These are phyloP conservation scores for Nothophoma quercina DNA, from an alignment of 2,329 filamentous ascomycete genomes.

Conservation along the genomic window DNA sequence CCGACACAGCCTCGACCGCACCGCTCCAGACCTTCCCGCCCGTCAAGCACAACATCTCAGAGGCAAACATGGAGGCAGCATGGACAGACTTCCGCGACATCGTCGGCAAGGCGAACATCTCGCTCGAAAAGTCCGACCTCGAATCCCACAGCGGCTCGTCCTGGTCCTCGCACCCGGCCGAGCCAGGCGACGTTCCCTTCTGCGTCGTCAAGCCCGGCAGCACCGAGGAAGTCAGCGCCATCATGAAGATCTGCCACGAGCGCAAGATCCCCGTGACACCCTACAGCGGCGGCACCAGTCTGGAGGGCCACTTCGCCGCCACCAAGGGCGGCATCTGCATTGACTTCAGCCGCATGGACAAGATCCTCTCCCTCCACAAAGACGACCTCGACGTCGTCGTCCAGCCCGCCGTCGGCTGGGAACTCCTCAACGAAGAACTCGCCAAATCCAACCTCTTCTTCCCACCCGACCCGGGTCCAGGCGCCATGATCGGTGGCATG, in stretches of 20 bases:
- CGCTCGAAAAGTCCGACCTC: conserved; percentile 62
- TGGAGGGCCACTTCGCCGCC: conserved; percentile 88
- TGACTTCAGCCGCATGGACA: conserved; percentile 86
- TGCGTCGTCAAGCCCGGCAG: conserved; percentile 77
- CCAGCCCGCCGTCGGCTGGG: conserved; percentile 80
- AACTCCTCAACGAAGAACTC: conserved; percentile 81
- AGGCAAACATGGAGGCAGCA: conserved; percentile 67
- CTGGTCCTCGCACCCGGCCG: conserved; percentile 64
- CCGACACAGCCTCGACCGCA: conserved; percentile 63
- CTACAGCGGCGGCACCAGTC: conserved; percentile 85
- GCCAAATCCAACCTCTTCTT: conserved; percentile 80
- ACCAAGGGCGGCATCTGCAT: conserved; percentile 85
- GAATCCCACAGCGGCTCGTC: conserved; percentile 67
- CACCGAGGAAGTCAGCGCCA: conserved; percentile 82
- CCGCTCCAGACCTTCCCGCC: conserved; percentile 58
- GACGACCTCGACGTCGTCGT: conserved; percentile 67
- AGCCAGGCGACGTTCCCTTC: conserved; percentile 56
- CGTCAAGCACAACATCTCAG: conserved; percentile 63
- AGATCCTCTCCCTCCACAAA: conserved; percentile 78
- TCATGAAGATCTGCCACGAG: conserved; percentile 88
- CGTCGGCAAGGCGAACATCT: conserved; percentile 69
- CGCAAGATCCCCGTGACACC: conserved; percentile 84
- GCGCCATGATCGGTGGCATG: conserved; percentile 92
- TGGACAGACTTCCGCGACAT: conserved; percentile 70
- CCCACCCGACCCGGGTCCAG: conserved; percentile 88